Percentiles rank a stretch among this genome's conserved stretches.
phyloP scores from a whole-genome alignment of 116 monocot species.

The Zostera marina region DNA sequence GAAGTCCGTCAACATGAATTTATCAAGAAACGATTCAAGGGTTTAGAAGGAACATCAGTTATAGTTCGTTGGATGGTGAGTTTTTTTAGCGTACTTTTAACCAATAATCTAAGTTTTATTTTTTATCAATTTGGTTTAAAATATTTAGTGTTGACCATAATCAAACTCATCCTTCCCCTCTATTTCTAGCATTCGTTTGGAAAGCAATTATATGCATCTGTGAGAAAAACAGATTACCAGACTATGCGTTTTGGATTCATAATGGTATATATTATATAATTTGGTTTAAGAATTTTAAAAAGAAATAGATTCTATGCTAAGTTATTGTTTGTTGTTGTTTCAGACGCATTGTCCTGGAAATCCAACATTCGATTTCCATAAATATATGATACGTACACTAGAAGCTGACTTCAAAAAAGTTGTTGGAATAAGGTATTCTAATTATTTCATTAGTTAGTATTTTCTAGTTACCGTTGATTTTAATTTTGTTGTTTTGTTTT shows the following conservation, averaged over 20 bases:
- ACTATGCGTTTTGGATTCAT: conserved; percentile 72
- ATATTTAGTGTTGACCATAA: too few relatives aligned
- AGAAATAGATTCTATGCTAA: background rate
- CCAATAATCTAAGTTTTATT: too few relatives aligned
- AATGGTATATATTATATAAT: conserved; percentile 50
- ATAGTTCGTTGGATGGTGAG: conserved; percentile 6
- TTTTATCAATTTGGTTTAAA: too few relatives aligned
- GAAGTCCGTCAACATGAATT: conserved; percentile 23
- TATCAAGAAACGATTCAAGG: conserved; percentile 19
- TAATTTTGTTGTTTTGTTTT: background rate
- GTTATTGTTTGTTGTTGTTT: background rate
- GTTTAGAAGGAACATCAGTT: conserved; percentile 8
- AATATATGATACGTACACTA: conserved; percentile 63
- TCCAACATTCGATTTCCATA: conserved; percentile 56
- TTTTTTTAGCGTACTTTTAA: too few relatives aligned
- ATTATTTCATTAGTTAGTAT: too few relatives aligned
- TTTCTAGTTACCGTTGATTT: too few relatives aligned
- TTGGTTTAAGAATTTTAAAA: background rate
- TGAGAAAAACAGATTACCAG: conserved; percentile 59
- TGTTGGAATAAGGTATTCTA: conserved; percentile 54
- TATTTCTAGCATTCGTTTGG: conserved; percentile 50
- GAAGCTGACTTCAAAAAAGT: conserved; percentile 79
- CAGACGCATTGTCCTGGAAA: conserved; percentile 46
- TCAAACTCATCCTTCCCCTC: background rate
- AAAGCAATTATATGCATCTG: conserved; percentile 75